Evolutionary conservation across 257 asterid species (phyloP).

Genomic region (Paulownia fortunei): DNA sequence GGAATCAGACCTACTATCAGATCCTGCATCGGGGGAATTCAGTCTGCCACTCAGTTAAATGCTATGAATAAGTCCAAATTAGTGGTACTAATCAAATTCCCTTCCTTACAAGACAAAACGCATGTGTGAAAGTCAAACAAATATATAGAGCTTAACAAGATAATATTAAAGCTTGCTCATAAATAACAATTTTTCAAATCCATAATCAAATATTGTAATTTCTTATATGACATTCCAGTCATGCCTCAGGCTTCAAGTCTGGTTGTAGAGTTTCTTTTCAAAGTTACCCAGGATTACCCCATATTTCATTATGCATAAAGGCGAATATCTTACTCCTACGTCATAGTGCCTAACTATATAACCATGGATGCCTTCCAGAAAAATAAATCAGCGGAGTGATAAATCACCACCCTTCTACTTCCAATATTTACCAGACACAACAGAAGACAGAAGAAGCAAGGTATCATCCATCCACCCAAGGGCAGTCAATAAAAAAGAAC

Average conservation of each 20-base stretch:
- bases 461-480: background rate
- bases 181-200: background rate
- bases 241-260: conserved; percentile 14
- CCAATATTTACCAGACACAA: background rate
- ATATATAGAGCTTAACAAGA: background rate
- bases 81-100: background rate
- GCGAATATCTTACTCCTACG: background rate
- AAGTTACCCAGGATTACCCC: background rate
- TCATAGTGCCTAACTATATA: conserved; percentile 1
- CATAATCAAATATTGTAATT: background rate
- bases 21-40: background rate
- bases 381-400: background rate
- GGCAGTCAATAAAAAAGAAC: background rate
- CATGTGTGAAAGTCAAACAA: background rate
- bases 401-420: conserved; percentile 8
- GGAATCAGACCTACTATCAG: background rate
- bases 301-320: background rate
- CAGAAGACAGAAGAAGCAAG: background rate
- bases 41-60: background rate
- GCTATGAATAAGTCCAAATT: background rate
- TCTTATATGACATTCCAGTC: background rate
- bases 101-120: background rate
- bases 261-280: background rate
- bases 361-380: conserved; percentile 1
- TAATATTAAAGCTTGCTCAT: conserved; percentile 13